These are phyloP conservation scores for Rhizopus delemar DNA, from an alignment of 371 early-diverging fungal species.

Conservation along the genomic window DNA sequence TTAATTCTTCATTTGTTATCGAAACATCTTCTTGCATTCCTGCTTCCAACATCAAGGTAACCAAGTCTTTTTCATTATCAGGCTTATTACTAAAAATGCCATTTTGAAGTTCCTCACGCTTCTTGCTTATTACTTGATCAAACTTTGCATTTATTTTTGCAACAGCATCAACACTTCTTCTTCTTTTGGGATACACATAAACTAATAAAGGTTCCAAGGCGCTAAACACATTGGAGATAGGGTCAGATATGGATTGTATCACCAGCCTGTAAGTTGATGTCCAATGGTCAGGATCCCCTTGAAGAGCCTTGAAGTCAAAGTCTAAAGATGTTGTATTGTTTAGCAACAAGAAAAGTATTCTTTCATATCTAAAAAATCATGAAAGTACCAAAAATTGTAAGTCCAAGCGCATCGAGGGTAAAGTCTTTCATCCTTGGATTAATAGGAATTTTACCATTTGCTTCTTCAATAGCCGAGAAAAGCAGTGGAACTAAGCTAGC, in stretches of 20 bases:
- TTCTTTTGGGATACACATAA: slow-evolving; percentile 26
- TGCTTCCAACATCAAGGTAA: slow-evolving; percentile 22
- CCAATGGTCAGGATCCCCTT: slow-evolving; percentile 35
- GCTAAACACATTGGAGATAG: slow-evolving; percentile 14
- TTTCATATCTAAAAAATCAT: background rate
- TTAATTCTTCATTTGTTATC: slow-evolving; percentile 14
- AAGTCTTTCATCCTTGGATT: slow-evolving; percentile 17
- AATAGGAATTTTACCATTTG: slow-evolving; percentile 3
- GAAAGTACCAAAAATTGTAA: slow-evolving; percentile 27
- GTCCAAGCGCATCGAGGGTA: slow-evolving; percentile 34
- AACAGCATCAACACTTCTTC: slow-evolving; percentile 10
- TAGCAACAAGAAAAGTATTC: background rate
- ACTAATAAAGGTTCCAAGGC: slow-evolving; percentile 15
- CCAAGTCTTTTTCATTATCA: slow-evolving; percentile 22
- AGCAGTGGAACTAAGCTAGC: slow-evolving; percentile 14
- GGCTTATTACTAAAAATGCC: slow-evolving; percentile 10
- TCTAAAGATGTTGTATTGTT: slow-evolving; percentile 3
- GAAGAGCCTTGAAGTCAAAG: slow-evolving; percentile 32
- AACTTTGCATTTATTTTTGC: slow-evolving; percentile 16
- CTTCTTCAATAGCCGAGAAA: slow-evolving; percentile 21
- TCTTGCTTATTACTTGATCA: slow-evolving; percentile 13
- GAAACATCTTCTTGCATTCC: slow-evolving; percentile 10
- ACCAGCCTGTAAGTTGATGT: slow-evolving; percentile 24
- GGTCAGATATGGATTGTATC: slow-evolving; percentile 15
- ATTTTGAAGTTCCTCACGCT: slow-evolving; percentile 2